A percentile compares a stretch with the other conserved stretches of the same genome.
Conservation (phyloP, 1,139 yeast genomes). For the Taiozyma sp. region DNA sequence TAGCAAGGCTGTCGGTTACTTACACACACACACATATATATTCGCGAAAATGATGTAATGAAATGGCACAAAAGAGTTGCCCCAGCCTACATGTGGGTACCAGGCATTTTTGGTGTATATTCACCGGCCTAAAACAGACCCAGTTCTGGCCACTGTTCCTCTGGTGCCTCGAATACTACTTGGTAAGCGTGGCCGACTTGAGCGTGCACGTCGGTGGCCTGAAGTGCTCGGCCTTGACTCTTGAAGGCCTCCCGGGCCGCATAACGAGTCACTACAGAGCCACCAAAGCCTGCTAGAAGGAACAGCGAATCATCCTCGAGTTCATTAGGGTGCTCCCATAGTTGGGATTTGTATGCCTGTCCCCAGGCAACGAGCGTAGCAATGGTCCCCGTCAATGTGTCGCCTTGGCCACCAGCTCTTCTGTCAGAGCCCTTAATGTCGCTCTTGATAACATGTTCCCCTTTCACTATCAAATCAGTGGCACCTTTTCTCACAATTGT, state of each 20-base stretch:
- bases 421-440: constrained; percentile 57
- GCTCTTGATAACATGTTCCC: constrained; percentile 34
- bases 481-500: constrained; percentile 71
- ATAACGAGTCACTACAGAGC: constrained; percentile 59
- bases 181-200: constrained; percentile 60
- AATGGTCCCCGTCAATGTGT: constrained; percentile 67
- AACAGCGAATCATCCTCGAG: constrained; percentile 32
- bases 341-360: constrained; percentile 46
- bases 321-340: constrained; percentile 45
- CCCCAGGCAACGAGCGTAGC: constrained; percentile 69
- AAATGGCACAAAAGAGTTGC: neutral
- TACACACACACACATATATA: neutral
- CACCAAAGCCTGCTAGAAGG: constrained; percentile 71
- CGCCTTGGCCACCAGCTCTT: constrained; percentile 90
- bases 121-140: neutral
- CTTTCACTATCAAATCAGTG: constrained; percentile 48
- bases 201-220: constrained; percentile 76
- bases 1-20: neutral
- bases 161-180: constrained; percentile 39
- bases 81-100: too few relatives aligned
- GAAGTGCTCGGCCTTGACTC: constrained; percentile 71
- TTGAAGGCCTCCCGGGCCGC: constrained; percentile 66
- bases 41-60: neutral
- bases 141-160: neutral
- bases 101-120: neutral